Conservation (phyloP, 305 asterid genomes). For the Plantago lanceolata region DNA sequence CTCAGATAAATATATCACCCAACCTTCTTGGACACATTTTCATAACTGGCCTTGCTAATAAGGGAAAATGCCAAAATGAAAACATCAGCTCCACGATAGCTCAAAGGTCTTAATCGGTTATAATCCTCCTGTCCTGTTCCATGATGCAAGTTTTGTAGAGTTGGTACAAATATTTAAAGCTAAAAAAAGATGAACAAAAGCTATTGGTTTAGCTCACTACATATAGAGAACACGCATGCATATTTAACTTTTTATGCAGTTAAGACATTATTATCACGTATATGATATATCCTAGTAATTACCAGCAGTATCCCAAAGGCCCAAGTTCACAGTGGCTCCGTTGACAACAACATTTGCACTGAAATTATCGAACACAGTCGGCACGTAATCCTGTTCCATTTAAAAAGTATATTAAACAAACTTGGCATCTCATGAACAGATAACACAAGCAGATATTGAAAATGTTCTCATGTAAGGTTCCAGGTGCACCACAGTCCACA, state of each 20-base stretch:
- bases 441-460: not conserved
- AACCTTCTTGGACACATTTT: constrained; percentile 95
- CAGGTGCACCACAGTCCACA: no score
- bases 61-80: constrained; percentile 96
- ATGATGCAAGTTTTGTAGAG: constrained; percentile 19
- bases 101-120: constrained; percentile 87
- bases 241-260: constrained; percentile 13
- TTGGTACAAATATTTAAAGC: constrained; percentile 11
- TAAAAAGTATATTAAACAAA: not conserved
- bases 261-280: constrained; percentile 4
- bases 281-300: constrained; percentile 26
- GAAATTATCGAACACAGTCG: constrained; percentile 92
- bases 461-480: constrained; percentile 3
- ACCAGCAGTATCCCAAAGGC: constrained; percentile 99
- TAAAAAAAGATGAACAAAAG: not conserved
- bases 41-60: constrained; percentile 97
- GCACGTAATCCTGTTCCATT: constrained; percentile 82
- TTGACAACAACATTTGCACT: constrained; percentile 93
- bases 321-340: constrained; percentile 84
- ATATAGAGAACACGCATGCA: not conserved
- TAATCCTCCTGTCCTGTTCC: constrained; percentile 95
- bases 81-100: constrained; percentile 99
- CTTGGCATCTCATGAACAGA: not conserved
- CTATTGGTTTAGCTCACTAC: not conserved
- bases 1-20: constrained; percentile 14